phyloP scores from a whole-genome alignment of 2,329 filamentous ascomycete genomes.

The Colletotrichum incanum region DNA sequence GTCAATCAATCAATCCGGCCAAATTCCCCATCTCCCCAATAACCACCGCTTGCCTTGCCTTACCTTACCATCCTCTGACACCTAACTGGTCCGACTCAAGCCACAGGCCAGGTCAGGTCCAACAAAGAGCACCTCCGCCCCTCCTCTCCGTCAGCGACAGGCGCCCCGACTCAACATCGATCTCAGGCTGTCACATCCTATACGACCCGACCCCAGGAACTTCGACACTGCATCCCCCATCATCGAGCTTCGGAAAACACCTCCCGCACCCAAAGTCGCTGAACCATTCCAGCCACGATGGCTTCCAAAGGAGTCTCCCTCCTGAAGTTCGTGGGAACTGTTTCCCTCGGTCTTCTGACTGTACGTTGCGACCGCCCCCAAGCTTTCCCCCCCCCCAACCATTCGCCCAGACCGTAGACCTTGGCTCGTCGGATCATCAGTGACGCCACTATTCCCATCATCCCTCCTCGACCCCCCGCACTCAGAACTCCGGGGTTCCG shows the following conservation, averaged over 20 bases:
- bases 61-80: constrained; percentile 16
- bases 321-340: constrained; percentile 93
- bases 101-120: constrained; percentile 26
- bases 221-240: constrained; percentile 25
- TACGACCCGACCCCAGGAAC: constrained; percentile 11
- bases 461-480: constrained; percentile 37
- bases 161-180: constrained; percentile 11
- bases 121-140: constrained; percentile 29
- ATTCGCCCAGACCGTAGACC: constrained; percentile 10
- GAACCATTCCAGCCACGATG: constrained; percentile 61
- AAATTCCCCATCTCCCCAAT: constrained; percentile 17
- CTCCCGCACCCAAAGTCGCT: background rate
- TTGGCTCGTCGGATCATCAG: constrained; percentile 22
- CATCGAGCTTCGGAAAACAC: constrained; percentile 2
- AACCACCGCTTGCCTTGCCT: constrained; percentile 4
- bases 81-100: constrained; percentile 30
- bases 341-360: constrained; percentile 89
- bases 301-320: constrained; percentile 79
- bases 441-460: constrained; percentile 39
- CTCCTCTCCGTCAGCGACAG: constrained; percentile 27
- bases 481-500: constrained; percentile 6
- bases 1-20: constrained; percentile 39
- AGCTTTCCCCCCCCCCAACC: background rate
- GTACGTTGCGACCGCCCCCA: constrained; percentile 66
- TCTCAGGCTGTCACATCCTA: constrained; percentile 26